Evolutionary conservation across 1,139 yeast species (phyloP).

Genomic region (Candida tetrigidarum): DNA sequence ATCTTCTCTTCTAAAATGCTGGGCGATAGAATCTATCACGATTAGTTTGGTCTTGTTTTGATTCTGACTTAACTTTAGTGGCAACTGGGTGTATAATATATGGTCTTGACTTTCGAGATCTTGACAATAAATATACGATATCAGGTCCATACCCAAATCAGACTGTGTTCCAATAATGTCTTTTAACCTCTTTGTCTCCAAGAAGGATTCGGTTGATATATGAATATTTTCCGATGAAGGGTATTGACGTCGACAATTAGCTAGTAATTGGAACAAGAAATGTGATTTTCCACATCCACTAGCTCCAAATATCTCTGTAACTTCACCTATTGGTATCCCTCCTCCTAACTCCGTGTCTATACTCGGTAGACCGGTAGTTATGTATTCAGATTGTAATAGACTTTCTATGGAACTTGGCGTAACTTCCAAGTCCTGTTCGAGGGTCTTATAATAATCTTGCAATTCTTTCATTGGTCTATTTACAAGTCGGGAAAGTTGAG

Average conservation of each 20-base stretch:
- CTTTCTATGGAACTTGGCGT: conserved; percentile 14
- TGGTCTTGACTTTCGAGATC: conserved; percentile 79
- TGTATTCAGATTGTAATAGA: conserved; percentile 14
- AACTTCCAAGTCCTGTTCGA: conserved; percentile 12
- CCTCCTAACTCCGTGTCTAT: conserved; percentile 66
- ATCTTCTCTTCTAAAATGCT: conserved; percentile 75
- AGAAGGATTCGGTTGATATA: conserved; percentile 75
- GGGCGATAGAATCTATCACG: conserved; percentile 84
- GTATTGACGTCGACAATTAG: conserved; percentile 28
- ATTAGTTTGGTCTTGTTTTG: conserved; percentile 52
- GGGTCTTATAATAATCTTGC: conserved; percentile 32
- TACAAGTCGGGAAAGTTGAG: conserved; percentile 42
- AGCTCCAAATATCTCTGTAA: conserved; percentile 85
- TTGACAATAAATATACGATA: conserved; percentile 65
- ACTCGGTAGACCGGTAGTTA: conserved; percentile 63
- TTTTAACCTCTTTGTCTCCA: conserved; percentile 64
- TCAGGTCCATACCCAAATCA: conserved; percentile 38
- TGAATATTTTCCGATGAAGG: conserved; percentile 42
- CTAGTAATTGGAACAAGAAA: conserved; percentile 63
- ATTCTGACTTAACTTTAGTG: conserved; percentile 51
- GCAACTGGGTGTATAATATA: conserved; percentile 71
- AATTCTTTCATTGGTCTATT: conserved; percentile 54
- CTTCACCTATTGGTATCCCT: conserved; percentile 66
- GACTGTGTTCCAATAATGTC: conserved; percentile 27
- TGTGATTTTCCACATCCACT: conserved; percentile 89